Percentiles rank a stretch among this genome's conserved stretches.
Evolutionary conservation across 805 yeast genomes (phyloP).

Genomic region (Wickerhamomyces queroliae): DNA sequence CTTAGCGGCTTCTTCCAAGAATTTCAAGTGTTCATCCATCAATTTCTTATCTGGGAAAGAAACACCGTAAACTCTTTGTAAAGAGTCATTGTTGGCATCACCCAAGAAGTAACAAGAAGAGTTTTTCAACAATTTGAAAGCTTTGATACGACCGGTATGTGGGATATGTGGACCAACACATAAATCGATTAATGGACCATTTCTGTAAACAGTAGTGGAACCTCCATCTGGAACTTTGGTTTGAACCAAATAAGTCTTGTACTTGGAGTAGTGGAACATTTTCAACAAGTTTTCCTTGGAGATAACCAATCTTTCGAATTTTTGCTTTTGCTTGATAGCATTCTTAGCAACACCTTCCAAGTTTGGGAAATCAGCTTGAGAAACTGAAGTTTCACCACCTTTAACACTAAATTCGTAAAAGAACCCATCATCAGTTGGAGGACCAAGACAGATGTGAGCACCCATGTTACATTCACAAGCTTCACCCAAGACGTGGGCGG

Average conservation of each 20-base stretch:
- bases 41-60: slow-evolving; percentile 97
- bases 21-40: slow-evolving; percentile 92
- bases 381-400: slow-evolving; percentile 68
- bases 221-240: slow-evolving; percentile 95
- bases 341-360: slow-evolving; percentile 83
- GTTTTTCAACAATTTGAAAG: slow-evolving; percentile 89
- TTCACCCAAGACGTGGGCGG: slow-evolving; percentile 97
- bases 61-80: slow-evolving; percentile 96
- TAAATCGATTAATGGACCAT: slow-evolving; percentile 95
- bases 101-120: slow-evolving; percentile 96
- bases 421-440: slow-evolving; percentile 97
- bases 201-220: slow-evolving; percentile 93
- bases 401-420: slow-evolving; percentile 91
- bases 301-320: slow-evolving; percentile 88
- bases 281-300: slow-evolving; percentile 85
- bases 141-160: slow-evolving; percentile 94
- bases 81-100: slow-evolving; percentile 85
- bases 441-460: slow-evolving; percentile 89
- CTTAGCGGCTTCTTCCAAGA: slow-evolving; percentile 91
- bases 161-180: slow-evolving; percentile 98
- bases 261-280: slow-evolving; percentile 95
- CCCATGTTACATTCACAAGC: slow-evolving; percentile 96
- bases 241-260: slow-evolving; percentile 81
- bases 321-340: slow-evolving; percentile 92
- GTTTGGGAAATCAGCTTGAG: slow-evolving; percentile 76